phyloP scores from a whole-genome alignment of 208 protist genomes.

The Tritrichomonas foetus region DNA sequence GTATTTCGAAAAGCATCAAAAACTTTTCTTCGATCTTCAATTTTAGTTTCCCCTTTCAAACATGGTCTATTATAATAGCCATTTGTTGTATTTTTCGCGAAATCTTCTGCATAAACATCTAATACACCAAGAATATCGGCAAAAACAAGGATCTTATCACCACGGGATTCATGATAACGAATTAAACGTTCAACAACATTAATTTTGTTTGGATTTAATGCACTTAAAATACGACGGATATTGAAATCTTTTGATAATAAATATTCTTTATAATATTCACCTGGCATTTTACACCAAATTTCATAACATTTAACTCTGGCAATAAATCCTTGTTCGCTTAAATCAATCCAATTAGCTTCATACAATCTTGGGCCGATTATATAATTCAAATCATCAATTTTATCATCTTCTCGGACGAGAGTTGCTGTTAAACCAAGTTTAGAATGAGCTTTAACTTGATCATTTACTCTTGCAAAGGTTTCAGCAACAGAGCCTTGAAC shows the following conservation, averaged over 20 bases:
- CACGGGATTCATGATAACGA: conserved; percentile 74
- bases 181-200: conserved; percentile 75
- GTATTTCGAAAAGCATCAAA: not conserved
- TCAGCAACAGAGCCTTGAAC: conserved; percentile 92
- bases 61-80: not conserved
- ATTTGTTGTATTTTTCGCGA: not conserved
- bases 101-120: conserved; percentile 72
- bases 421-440: conserved; percentile 88
- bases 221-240: not conserved
- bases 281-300: conserved; percentile 91
- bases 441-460: conserved; percentile 75
- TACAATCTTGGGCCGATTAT: conserved; percentile 95
- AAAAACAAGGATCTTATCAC: conserved; percentile 90
- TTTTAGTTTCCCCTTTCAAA: conserved; percentile 82
- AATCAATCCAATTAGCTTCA: conserved; percentile 91
- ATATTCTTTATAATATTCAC: conserved; percentile 76
- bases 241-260: not conserved
- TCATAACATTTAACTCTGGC: conserved; percentile 93
- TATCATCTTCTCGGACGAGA: conserved; percentile 83
- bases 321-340: conserved; percentile 80
- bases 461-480: conserved; percentile 73
- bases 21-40: conserved; percentile 56
- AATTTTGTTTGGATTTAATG: conserved; percentile 81
- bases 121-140: conserved; percentile 91
- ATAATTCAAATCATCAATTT: conserved; percentile 90